Evolutionary conservation across 352 stramenopile species (phyloP).

Genomic region (Phytophthora agathidicida): DNA sequence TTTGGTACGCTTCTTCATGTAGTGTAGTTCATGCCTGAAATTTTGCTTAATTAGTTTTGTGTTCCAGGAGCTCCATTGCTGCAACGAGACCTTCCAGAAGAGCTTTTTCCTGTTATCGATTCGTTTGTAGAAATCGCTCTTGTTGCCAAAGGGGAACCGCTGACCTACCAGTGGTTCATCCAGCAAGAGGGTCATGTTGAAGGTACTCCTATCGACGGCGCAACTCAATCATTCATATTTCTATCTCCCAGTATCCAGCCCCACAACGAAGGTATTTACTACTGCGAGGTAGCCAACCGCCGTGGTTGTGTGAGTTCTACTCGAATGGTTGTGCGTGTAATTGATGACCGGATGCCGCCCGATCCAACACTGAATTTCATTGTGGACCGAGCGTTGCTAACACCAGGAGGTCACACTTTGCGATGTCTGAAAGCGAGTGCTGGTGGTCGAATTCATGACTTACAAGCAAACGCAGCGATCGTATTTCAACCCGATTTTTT

Average conservation of each 20-base stretch:
- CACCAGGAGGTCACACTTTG: slow-evolving; percentile 20
- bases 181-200: slow-evolving; percentile 24
- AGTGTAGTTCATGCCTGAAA: neutral
- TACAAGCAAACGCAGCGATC: slow-evolving; percentile 35
- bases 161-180: slow-evolving; percentile 72
- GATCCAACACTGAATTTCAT: slow-evolving; percentile 54
- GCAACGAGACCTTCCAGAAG: slow-evolving; percentile 45
- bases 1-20: slow-evolving; percentile 32
- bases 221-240: slow-evolving; percentile 53
- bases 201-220: slow-evolving; percentile 33
- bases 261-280: slow-evolving; percentile 64
- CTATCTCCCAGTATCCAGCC: slow-evolving; percentile 58
- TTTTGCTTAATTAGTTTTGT: neutral
- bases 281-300: slow-evolving; percentile 67
- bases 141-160: slow-evolving; percentile 65
- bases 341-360: slow-evolving; percentile 45
- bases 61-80: slow-evolving; percentile 45
- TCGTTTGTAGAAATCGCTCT: slow-evolving; percentile 57
- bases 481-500: slow-evolving; percentile 64
- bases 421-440: slow-evolving; percentile 41
- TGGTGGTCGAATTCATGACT: slow-evolving; percentile 43
- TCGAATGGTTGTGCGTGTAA: slow-evolving; percentile 44
- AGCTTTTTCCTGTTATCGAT: slow-evolving; percentile 46
- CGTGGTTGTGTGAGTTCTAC: slow-evolving; percentile 41
- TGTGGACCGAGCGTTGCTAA: slow-evolving; percentile 29